Evolutionary conservation across 2,329 filamentous ascomycete genomes (phyloP).

Genomic region (Metarhizium anisopliae): DNA sequence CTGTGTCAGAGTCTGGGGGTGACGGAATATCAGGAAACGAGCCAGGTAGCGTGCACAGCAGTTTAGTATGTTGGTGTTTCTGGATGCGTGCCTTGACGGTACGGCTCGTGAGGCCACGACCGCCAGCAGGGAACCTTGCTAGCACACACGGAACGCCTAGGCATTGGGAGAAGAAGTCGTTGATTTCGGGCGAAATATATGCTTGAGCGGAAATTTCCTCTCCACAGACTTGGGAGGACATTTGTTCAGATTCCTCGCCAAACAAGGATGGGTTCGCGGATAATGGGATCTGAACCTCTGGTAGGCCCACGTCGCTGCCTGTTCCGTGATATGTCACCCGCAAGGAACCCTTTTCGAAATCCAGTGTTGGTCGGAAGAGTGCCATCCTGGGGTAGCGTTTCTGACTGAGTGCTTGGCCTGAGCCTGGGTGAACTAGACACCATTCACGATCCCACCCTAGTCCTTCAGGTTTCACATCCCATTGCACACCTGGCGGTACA

Average conservation of each 20-base stretch:
- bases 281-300: slow-evolving; percentile 47
- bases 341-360: slow-evolving; percentile 59
- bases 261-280: slow-evolving; percentile 58
- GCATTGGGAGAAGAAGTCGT: slow-evolving; percentile 66
- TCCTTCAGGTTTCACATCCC: slow-evolving; percentile 75
- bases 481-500: slow-evolving; percentile 53
- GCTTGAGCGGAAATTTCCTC: slow-evolving; percentile 63
- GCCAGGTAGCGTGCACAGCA: slow-evolving; percentile 33
- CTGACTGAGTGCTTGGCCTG: slow-evolving; percentile 76
- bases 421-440: slow-evolving; percentile 85
- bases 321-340: slow-evolving; percentile 44
- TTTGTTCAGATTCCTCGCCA: slow-evolving; percentile 27
- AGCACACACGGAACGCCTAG: slow-evolving; percentile 75
- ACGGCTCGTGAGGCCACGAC: slow-evolving; percentile 48
- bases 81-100: slow-evolving; percentile 65
- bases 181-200: slow-evolving; percentile 59
- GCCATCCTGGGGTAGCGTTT: slow-evolving; percentile 86
- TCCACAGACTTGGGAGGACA: slow-evolving; percentile 68
- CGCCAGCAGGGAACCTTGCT: slow-evolving; percentile 70
- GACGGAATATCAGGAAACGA: slow-evolving; percentile 46
- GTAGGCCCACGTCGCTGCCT: not conserved
- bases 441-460: slow-evolving; percentile 93
- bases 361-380: slow-evolving; percentile 64
- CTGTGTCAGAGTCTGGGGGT: slow-evolving; percentile 48
- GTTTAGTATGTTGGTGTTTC: slow-evolving; percentile 36